Base-by-base conservation (phyloP, 2,329 filamentous ascomycete genomes). In the Fusarium verrucosum region DNA sequence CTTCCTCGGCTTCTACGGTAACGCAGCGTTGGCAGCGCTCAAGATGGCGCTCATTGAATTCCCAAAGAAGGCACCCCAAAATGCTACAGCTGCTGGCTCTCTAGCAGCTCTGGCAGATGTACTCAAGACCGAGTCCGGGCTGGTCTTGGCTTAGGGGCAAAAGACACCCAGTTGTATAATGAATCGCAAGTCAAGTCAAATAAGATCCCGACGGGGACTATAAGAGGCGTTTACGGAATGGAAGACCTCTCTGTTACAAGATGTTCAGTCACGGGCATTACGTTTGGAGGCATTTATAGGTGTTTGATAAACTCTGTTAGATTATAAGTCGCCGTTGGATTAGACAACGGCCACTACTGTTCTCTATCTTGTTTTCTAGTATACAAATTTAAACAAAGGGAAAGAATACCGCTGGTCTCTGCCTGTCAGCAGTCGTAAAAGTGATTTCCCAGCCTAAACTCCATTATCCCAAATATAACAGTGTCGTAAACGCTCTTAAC, bases 1-100 rank as follows among this genome's bases (percentile, higher is more conserved):
- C 17, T 92, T 98, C 70, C 79, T 97, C 44, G 81, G 83, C 14
- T 92, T 95, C 68, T 99, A 94, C 71, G 94, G 94, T 1, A 88
- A 87, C 45, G 87, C 90, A 9, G 94, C 87, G 1, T 75, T 91
- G n/a, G 89, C 86, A 1, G 87, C 92, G 2, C 75, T 97, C 66
- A 82, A 87, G 33, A 81, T 86, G 47, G 91, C 91, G 0, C 79
- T 94, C 23, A 76, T 95, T n/a, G 89, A 92, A 13, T 89, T 95
- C 44, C 92, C 92, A 1, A 79, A 78, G 23, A 82, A 79, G 53
- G 82, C 82, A 1, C 76, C 79, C 3, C 74, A 78, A 19, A 80
- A 81, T 49, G 82, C 81, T 2, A 75, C 80, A 2, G 84, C 82
- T 2, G 83, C 83, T 3, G 79, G 79, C 35, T 83, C 83, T 7